Percentiles rank a stretch among this genome's conserved stretches.
phyloP scores from a whole-genome alignment of 2,329 filamentous ascomycete genomes.

The Colletotrichum chlorophyti region DNA sequence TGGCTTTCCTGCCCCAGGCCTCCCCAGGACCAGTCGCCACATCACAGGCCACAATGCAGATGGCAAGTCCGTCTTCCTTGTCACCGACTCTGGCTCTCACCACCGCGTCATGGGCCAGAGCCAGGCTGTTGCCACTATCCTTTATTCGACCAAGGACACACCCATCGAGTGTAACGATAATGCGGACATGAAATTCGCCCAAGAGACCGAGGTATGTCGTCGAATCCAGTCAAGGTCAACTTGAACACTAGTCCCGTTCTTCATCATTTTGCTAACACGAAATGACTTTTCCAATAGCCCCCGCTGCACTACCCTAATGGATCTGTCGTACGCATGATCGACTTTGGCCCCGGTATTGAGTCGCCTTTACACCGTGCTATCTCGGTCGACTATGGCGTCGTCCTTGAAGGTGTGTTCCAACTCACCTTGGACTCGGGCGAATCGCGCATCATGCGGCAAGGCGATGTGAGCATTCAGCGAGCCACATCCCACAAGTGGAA shows the following conservation, averaged over 20 bases:
- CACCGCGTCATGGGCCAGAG: constrained; percentile 33
- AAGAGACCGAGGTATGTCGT: too few relatives aligned
- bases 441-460: constrained; percentile 42
- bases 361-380: constrained; percentile 50
- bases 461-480: constrained; percentile 52
- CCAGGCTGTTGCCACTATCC: constrained; percentile 35
- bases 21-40: not conserved
- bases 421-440: constrained; percentile 51
- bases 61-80: constrained; percentile 34
- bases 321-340: constrained; percentile 43
- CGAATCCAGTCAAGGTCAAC: too few relatives aligned
- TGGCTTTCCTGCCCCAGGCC: not conserved
- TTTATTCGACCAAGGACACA: constrained; percentile 35
- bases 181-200: constrained; percentile 28
- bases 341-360: constrained; percentile 44
- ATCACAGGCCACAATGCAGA: not conserved
- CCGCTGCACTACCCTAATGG: constrained; percentile 41
- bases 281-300: too few relatives aligned
- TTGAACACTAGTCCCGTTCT: too few relatives aligned
- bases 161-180: constrained; percentile 34
- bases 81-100: constrained; percentile 36
- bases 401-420: constrained; percentile 51
- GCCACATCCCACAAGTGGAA: constrained; percentile 50
- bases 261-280: too few relatives aligned
- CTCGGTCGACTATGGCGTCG: constrained; percentile 51